These are phyloP conservation scores for Lepidium didymum DNA, from an alignment of 345 rosid species.

Conservation along the genomic window DNA sequence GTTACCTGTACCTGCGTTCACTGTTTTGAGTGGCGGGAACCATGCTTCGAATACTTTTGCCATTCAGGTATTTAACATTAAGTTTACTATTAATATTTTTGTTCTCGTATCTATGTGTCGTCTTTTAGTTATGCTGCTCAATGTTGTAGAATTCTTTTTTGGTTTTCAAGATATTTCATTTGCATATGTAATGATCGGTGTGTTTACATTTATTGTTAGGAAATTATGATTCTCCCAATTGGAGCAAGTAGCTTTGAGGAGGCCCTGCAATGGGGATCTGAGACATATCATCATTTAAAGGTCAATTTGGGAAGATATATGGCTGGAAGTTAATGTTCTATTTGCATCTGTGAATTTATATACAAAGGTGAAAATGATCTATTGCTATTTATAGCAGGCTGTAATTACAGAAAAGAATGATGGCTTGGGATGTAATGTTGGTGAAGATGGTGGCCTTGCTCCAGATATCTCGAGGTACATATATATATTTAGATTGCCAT, in stretches of 20 bases:
- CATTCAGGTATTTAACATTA: conserved; percentile 50
- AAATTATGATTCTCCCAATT: conserved; percentile 81
- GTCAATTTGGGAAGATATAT: conserved; percentile 34
- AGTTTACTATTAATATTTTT: neutral
- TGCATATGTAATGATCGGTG: neutral
- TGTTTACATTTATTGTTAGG: conserved; percentile 41
- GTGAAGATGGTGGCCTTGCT: conserved; percentile 94
- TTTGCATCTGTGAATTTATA: neutral
- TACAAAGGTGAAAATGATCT: conserved; percentile 10
- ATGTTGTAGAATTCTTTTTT: neutral
- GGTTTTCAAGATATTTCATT: neutral
- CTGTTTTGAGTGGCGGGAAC: conserved; percentile 87
- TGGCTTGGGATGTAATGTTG: conserved; percentile 69
- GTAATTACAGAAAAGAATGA: conserved; percentile 80
- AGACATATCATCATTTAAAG: conserved; percentile 94
- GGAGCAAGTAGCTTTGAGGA: conserved; percentile 92
- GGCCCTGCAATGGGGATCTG: conserved; percentile 95
- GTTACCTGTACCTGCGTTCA: conserved; percentile 93
- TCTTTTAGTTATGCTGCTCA: neutral
- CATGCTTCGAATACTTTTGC: conserved; percentile 79
- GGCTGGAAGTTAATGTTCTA: conserved; percentile 3
- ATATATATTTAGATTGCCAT: neutral
- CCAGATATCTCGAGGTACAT: conserved; percentile 83
- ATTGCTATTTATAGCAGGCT: conserved; percentile 55
- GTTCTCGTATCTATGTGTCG: neutral